Base-by-base conservation (phyloP, 1,284 basidiomycete genomes). In the Moesziomyces globuligerus region DNA sequence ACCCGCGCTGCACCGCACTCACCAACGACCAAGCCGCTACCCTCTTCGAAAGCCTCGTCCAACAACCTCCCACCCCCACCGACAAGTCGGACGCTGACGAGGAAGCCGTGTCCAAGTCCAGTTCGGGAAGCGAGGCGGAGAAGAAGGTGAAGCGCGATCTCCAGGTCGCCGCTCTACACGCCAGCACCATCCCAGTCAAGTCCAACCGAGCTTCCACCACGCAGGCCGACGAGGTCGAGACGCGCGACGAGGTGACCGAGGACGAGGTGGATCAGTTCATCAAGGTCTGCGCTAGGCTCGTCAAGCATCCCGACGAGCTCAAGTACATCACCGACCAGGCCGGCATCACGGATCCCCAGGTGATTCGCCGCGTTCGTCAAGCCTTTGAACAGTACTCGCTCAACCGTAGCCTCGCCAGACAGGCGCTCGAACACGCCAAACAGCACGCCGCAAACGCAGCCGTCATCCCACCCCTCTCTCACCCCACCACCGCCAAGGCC, bases 261-360 rank as follows among this genome's bases (percentile, higher is more conserved):
- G 40, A 45, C 2, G 51, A 61, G 26, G 11, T 53, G 10, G 3
- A 23, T 9, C 29, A 47, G 15, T 57, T 57, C 41, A 52, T 48
- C 48, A 3, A 38, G 13, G 26, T 57, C 9, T 57, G 40, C 28
- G 5, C 17, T 3, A 21, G 40, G 3, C 32, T 64, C 13, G n/a
- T 40, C 0, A 6, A 15, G 8, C 32, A 64, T 18, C 34, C 15
- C 0, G 32, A 17, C 5, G 32, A 43, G n/a, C 20, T 55, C 2
- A 6, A 42, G 23, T n/a, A 38, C 6, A 13, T 64, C 9, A 52
- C 60, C 13, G 3, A 48, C 10, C 24, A 43, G 4, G 45, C 48
- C 3, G 46, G 42, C 4, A 21, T 57, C 20, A 6, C 45, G 23
- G 42, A 48, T 26, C 13, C n/a, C 17, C 3, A 24, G 1, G 36